Conservation (phyloP, 1,284 basidiomycete species). For the Butyriboletus appendiculatus region DNA sequence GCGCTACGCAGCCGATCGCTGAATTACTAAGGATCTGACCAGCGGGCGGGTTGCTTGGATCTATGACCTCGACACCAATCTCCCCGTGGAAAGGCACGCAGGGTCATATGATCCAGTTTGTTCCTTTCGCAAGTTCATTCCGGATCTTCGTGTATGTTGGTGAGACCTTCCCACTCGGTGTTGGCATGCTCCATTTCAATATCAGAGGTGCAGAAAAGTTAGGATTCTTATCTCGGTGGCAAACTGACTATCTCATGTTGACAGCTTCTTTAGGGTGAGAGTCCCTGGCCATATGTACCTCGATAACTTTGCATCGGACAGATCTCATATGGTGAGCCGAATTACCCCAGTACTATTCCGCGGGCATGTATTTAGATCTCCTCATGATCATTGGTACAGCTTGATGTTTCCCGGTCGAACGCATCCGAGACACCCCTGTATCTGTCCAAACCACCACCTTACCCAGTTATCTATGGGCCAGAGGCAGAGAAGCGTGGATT, state of each 20-base stretch:
- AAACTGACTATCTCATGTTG: constrained; percentile 7
- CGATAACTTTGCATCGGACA: constrained; percentile 70
- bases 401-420: constrained; percentile 5
- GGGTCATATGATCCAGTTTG: background rate
- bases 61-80: constrained; percentile 63
- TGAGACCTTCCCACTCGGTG: constrained; percentile 49
- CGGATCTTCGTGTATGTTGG: constrained; percentile 51
- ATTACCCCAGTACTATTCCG: constrained; percentile 11
- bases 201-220: constrained; percentile 46
- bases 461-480: constrained; percentile 52
- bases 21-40: constrained; percentile 4
- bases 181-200: constrained; percentile 38
- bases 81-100: constrained; percentile 48
- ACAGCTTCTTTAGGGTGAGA: constrained; percentile 53
- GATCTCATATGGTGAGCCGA: constrained; percentile 69
- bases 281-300: constrained; percentile 54
- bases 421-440: constrained; percentile 23
- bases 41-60: constrained; percentile 44
- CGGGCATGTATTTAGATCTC: background rate
- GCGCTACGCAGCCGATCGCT: constrained; percentile 37
- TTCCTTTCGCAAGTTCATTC: constrained; percentile 13
- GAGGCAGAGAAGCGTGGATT: constrained; percentile 43
- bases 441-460: constrained; percentile 48
- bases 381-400: constrained; percentile 9
- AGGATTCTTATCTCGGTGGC: constrained; percentile 6